Conservation (phyloP, 768 basidiomycete species). For the Mycena crocata region DNA sequence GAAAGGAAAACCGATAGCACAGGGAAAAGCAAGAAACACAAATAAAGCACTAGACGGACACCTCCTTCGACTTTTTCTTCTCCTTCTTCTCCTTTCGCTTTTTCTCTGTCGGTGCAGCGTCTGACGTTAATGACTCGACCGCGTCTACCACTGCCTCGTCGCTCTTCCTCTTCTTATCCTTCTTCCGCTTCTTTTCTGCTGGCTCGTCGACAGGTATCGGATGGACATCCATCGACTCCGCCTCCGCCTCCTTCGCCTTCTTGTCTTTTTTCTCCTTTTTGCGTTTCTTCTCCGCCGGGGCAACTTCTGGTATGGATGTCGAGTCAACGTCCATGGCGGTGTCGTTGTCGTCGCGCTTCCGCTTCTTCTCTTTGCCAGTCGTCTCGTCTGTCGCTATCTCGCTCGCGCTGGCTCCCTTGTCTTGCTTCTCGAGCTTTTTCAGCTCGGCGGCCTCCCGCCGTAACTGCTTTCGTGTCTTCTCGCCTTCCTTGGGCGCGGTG, state of each 20-base stretch:
- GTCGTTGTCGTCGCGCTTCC: constrained; percentile 19
- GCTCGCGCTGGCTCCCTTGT: constrained; percentile 1
- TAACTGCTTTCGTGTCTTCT: constrained; percentile 29
- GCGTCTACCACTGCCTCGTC: background rate
- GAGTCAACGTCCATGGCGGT: constrained; percentile 31
- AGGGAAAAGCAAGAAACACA: constrained; percentile 41
- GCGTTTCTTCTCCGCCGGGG: constrained; percentile 45
- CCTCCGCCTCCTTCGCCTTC: constrained; percentile 15
- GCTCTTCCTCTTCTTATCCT: constrained; percentile 40
- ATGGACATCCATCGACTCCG: constrained; percentile 29
- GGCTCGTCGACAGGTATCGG: constrained; percentile 34
- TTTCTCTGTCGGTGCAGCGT: constrained; percentile 20
- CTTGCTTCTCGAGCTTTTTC: constrained; percentile 26
- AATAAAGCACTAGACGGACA: too few species aligned
- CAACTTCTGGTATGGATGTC: constrained; percentile 31
- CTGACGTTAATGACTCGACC: background rate
- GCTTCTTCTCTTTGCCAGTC: constrained; percentile 21
- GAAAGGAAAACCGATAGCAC: too few species aligned
- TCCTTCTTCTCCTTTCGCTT: constrained; percentile 33
- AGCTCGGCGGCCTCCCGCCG: constrained; percentile 32
- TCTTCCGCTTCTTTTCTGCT: constrained; percentile 46
- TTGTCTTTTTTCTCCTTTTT: constrained; percentile 45
- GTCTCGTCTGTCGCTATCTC: constrained; percentile 21
- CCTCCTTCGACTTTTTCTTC: constrained; percentile 32
- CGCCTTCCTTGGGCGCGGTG: background rate